Conservation (phyloP, 495 filamentous ascomycete species). For the Penicillium riverlandense region DNA sequence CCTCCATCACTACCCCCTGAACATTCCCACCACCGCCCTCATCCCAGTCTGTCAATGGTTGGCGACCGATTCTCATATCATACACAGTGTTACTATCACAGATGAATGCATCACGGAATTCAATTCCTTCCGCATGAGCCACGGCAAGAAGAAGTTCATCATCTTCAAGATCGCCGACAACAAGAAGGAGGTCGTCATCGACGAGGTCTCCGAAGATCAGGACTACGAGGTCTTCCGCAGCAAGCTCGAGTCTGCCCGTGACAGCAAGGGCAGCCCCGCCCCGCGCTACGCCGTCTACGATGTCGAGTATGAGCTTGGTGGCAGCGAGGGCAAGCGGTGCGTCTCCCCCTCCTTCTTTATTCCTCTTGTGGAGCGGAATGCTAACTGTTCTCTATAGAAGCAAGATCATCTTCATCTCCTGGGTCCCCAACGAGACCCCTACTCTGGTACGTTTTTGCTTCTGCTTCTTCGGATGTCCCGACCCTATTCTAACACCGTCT, state of each 20-base stretch:
- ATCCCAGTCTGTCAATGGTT: too few relatives aligned
- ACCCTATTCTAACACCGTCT: slow-evolving; percentile 14
- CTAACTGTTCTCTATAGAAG: slow-evolving; percentile 46
- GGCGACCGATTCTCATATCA: slow-evolving; percentile 13
- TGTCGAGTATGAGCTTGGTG: slow-evolving; percentile 73
- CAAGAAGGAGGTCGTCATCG: slow-evolving; percentile 81
- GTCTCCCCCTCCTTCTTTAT: slow-evolving; percentile 5
- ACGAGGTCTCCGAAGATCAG: slow-evolving; percentile 57
- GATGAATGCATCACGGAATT: slow-evolving; percentile 75
- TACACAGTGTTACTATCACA: slow-evolving; percentile 62
- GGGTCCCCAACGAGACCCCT: slow-evolving; percentile 79
- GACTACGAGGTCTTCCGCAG: slow-evolving; percentile 74
- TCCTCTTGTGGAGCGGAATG: background rate
- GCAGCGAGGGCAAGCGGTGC: slow-evolving; percentile 77
- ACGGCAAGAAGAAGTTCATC: slow-evolving; percentile 79
- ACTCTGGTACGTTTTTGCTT: slow-evolving; percentile 58
- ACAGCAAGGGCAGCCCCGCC: slow-evolving; percentile 55
- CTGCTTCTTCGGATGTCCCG: background rate
- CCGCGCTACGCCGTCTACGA: slow-evolving; percentile 93
- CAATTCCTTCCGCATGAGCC: slow-evolving; percentile 87
- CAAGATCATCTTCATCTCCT: slow-evolving; percentile 95
- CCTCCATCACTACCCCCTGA: background rate
- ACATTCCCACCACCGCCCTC: background rate
- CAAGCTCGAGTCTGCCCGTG: slow-evolving; percentile 63
- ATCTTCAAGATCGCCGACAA: slow-evolving; percentile 96